Evolutionary conservation across 306 rosid species (phyloP).

Genomic region (Vicia villosa): DNA sequence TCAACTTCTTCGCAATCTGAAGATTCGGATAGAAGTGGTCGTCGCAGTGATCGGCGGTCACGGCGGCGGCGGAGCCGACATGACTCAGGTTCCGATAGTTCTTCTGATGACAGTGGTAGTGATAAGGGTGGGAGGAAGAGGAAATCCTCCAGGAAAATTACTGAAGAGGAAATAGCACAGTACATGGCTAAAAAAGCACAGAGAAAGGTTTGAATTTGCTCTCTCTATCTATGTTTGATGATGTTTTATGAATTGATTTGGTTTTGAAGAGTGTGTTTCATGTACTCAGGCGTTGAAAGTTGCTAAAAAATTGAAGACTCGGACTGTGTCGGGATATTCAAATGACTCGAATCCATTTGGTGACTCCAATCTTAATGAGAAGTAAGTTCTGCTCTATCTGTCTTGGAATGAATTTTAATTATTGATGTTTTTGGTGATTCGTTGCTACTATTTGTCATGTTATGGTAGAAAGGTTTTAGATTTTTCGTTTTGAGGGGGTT

Average conservation of each 20-base stretch:
- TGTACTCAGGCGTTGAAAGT: constrained; percentile 57
- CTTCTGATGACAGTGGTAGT: constrained; percentile 34
- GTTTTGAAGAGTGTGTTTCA: neutral
- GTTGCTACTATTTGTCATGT: neutral
- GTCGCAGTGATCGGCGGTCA: constrained; percentile 12
- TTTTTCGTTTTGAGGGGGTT: neutral
- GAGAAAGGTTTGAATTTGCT: constrained; percentile 54
- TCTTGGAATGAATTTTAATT: neutral
- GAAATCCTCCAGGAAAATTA: constrained; percentile 56
- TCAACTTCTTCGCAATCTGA: constrained; percentile 39
- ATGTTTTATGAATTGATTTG: constrained; percentile 9
- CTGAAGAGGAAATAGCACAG: constrained; percentile 67
- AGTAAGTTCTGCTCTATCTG: constrained; percentile 42
- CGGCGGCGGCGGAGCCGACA: constrained; percentile 26
- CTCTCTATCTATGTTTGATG: neutral
- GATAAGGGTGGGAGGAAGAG: constrained; percentile 47
- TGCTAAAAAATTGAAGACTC: constrained; percentile 70
- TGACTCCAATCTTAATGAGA: constrained; percentile 90
- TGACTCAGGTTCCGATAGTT: constrained; percentile 47
- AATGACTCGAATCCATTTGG: constrained; percentile 94
- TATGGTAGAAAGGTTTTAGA: neutral
- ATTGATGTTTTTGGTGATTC: neutral
- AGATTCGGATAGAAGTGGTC: constrained; percentile 27
- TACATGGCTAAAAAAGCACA: constrained; percentile 80
- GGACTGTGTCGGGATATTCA: constrained; percentile 75